Base-by-base conservation (phyloP, 495 filamentous ascomycete genomes). In the Hypoxylon cercidicola region DNA sequence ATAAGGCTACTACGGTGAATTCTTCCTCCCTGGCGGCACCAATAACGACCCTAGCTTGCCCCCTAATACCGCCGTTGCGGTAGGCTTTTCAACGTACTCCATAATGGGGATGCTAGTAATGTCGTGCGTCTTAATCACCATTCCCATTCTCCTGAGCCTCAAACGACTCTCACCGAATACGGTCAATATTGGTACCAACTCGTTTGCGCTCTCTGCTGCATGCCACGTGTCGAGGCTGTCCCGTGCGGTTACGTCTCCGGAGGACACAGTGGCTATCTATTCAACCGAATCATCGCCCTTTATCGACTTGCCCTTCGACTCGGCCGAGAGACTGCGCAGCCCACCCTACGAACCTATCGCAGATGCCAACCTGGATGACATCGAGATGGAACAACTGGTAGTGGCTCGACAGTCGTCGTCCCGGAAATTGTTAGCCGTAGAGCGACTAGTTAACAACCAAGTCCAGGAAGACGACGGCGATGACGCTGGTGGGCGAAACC, bases 171-270 rank as follows among this genome's bases (percentile, higher is more conserved):
- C 68, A 2, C 54, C 60, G 4, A 57, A 71, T 12, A 71, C 61
- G 19, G 43, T 54, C 0, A 45, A 41, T 9, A 28, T 63, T n/a
- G 68, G 64, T 9, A 60, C 51, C 20, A 71, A 71, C 52, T 71
- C 64, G 19, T 60, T 61, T 11, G 64, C 64, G 0, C 39, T 68
- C 3, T 64, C 68, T 4, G 60, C 64, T 10, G 60, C 64, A 18
- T 71, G 68, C 28, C 68, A 71, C 51, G 37, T 30, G 11, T 68
- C 64, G 11, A 58, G 13, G 3, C 8, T 66, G 3, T 70, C 62
- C 11, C 4, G 48, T 4, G 67, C 67, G 9, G 44, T 41, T 0
- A 16, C 41, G 21, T 4, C 21, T 2, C 21, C 1, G 16, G 11
- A 15, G 4, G 11, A 50, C 8, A 4, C 30, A 32, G 9, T 7